phyloP scores from a whole-genome alignment of 345 rosid genomes.

The Citropsis articulata region DNA sequence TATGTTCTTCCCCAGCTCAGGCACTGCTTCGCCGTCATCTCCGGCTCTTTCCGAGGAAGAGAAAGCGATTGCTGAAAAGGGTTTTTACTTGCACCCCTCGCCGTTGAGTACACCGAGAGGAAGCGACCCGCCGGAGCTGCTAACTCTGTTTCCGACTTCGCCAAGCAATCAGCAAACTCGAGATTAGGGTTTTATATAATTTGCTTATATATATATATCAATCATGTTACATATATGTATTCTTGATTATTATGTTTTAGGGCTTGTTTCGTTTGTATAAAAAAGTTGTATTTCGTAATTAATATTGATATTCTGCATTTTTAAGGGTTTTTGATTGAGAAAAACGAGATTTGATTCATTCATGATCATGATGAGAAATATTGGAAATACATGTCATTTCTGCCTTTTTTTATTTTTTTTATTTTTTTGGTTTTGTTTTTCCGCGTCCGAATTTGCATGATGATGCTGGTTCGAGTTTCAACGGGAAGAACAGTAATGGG shows the following conservation, averaged over 20 bases:
- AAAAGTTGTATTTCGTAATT: neutral
- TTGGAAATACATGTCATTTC: too few species aligned
- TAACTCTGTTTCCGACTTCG: conserved; percentile 33
- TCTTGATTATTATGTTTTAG: neutral
- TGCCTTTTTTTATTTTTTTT: too few species aligned
- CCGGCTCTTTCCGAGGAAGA: conserved; percentile 34
- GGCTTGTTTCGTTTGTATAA: conserved; percentile 4
- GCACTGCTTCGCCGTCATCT: conserved; percentile 33
- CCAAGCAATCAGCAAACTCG: conserved; percentile 9
- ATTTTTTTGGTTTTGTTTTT: too few species aligned
- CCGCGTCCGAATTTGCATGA: neutral
- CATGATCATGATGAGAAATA: neutral
- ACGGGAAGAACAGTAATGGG: conserved; percentile 6
- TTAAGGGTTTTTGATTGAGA: neutral
- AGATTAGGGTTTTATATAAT: conserved; percentile 13
- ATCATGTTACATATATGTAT: neutral
- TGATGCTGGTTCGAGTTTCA: neutral
- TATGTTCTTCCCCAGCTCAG: conserved; percentile 27
- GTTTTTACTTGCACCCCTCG: conserved; percentile 36
- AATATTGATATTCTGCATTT: neutral
- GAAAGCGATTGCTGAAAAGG: conserved; percentile 31
- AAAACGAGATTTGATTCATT: neutral
- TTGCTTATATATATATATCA: neutral
- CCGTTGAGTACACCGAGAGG: conserved; percentile 28
- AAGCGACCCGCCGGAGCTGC: conserved; percentile 27